A percentile compares a stretch with the other conserved stretches of the same genome.
Evolutionary conservation across 768 basidiomycete genomes (phyloP).

Genomic region (Mycena crocata): DNA sequence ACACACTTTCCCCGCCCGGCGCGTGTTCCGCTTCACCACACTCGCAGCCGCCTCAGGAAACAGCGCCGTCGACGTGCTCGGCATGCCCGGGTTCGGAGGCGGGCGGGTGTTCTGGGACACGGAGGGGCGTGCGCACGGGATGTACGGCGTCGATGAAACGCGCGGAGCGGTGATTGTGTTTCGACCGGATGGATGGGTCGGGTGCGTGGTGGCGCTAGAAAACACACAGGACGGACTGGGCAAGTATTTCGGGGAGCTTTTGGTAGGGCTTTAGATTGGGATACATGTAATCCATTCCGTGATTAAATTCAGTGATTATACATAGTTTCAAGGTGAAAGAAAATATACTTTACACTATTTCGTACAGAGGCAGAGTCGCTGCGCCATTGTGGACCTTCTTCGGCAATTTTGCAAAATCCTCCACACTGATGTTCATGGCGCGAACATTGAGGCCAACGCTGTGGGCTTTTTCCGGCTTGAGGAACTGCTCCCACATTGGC

Average conservation of each 20-base stretch:
- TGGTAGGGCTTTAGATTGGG: slow-evolving; percentile 13
- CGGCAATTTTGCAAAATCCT: no score
- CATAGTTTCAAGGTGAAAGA: no score
- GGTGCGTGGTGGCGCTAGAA: slow-evolving; percentile 29
- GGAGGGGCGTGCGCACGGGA: slow-evolving; percentile 30
- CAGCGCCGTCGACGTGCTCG: slow-evolving; percentile 28
- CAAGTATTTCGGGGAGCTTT: slow-evolving; percentile 26
- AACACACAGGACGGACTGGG: slow-evolving; percentile 14
- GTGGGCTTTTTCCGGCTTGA: no score
- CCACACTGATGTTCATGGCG: no score
- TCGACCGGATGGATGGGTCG: slow-evolving; percentile 35
- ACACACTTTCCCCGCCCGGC: slow-evolving; percentile 16
- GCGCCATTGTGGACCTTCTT: no score
- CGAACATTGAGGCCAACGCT: no score
- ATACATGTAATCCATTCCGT: no score
- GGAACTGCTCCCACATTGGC: no score
- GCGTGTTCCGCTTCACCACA: slow-evolving; percentile 31
- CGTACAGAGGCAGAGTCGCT: no score
- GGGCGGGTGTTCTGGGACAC: slow-evolving; percentile 32
- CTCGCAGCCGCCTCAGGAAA: slow-evolving; percentile 29
- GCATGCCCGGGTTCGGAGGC: slow-evolving; percentile 19
- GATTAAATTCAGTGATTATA: no score
- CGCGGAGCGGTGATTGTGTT: slow-evolving; percentile 33
- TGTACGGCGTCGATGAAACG: slow-evolving; percentile 35
- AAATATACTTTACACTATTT: no score